Conservation (phyloP, 768 basidiomycete species). For the Lentinula aciculospora region DNA sequence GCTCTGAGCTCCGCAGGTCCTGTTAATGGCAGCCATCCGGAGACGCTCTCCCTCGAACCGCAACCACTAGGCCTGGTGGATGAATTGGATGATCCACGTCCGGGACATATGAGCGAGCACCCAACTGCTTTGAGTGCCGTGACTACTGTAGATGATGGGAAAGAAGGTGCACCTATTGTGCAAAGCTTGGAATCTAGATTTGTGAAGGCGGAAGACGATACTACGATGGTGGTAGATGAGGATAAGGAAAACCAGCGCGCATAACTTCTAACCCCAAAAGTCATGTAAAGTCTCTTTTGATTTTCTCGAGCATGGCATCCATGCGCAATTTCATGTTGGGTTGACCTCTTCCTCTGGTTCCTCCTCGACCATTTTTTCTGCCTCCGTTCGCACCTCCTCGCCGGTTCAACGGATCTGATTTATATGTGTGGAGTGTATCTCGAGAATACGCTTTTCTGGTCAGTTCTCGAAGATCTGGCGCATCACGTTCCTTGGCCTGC, state of each 20-base stretch:
- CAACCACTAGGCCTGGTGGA: constrained; percentile 75
- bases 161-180: constrained; percentile 16
- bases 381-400: constrained; percentile 17
- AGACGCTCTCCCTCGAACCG: constrained; percentile 21
- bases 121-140: constrained; percentile 65
- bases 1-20: constrained; percentile 36
- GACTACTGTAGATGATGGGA: constrained; percentile 34
- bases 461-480: constrained; percentile 49
- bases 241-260: constrained; percentile 44
- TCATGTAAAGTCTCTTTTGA: constrained; percentile 48
- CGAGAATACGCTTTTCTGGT: constrained; percentile 58
- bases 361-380: constrained; percentile 17
- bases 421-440: constrained; percentile 52
- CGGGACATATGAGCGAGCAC: constrained; percentile 80
- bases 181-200: constrained; percentile 58
- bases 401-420: constrained; percentile 34
- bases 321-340: constrained; percentile 81
- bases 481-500: constrained; percentile 5
- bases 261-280: constrained; percentile 2
- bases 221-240: constrained; percentile 47
- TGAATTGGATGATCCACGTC: constrained; percentile 78
- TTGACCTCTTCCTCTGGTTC: constrained; percentile 33
- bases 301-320: constrained; percentile 81
- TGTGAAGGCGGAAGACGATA: constrained; percentile 41
- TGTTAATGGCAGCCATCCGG: constrained; percentile 23